Conservation (phyloP, 2,329 filamentous ascomycete genomes). For the Botrytis elliptica region DNA sequence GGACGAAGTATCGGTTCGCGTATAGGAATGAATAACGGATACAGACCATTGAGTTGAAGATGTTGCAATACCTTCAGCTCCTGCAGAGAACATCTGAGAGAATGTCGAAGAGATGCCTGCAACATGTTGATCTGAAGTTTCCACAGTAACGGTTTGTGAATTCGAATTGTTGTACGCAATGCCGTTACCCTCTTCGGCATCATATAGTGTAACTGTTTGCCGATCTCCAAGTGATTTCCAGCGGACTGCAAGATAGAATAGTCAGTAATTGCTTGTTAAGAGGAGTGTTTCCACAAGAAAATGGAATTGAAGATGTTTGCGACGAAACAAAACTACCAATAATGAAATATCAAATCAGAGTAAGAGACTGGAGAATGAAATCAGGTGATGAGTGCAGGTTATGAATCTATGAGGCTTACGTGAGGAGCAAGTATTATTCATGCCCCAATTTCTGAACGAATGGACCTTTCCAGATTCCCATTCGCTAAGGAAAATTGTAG, state of each 20-base stretch:
- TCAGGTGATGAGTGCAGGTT: neutral
- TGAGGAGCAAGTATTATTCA: slow-evolving; percentile 4
- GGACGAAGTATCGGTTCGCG: neutral
- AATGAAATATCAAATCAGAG: neutral
- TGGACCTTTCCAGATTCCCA: slow-evolving; percentile 3
- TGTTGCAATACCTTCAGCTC: neutral
- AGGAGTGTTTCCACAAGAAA: neutral
- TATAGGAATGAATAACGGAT: neutral
- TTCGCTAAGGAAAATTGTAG: slow-evolving; percentile 7
- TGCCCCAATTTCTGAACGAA: neutral
- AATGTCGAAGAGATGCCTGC: neutral
- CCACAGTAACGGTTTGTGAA: slow-evolving; percentile 2
- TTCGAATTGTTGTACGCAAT: neutral
- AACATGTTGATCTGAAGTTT: slow-evolving; percentile 5
- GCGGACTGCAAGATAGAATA: neutral
- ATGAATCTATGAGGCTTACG: neutral
- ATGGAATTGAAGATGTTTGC: neutral
- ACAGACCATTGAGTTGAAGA: neutral
- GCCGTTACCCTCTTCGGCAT: neutral
- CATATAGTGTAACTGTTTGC: neutral
- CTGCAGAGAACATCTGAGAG: neutral
- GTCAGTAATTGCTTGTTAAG: neutral
- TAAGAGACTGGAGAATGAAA: neutral
- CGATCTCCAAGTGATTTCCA: neutral
- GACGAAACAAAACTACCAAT: neutral